Percentiles rank a stretch among this genome's conserved stretches.
phyloP scores from a whole-genome alignment of 1,284 basidiomycete genomes.

The Cutaneotrichosporon sp. region DNA sequence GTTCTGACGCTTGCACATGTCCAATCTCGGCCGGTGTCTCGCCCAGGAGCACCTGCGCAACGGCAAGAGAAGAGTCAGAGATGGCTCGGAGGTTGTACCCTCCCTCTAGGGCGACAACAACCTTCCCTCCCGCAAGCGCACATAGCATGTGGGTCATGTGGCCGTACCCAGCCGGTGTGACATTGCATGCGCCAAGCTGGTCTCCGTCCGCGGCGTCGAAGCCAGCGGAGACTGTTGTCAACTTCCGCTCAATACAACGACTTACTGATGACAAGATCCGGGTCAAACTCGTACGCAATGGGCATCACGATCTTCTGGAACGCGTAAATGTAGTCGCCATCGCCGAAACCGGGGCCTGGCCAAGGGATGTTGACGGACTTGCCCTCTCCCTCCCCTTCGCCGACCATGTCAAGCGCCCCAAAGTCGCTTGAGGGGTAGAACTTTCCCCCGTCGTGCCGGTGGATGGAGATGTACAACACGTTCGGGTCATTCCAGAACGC shows the following conservation, averaged over 20 bases:
- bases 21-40: conserved; percentile 71
- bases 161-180: conserved; percentile 89
- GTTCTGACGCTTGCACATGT: conserved; percentile 65
- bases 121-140: conserved; percentile 77
- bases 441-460: conserved; percentile 82
- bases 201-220: conserved; percentile 96
- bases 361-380: conserved; percentile 96
- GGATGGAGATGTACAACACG: conserved; percentile 93
- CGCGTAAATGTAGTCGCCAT: conserved; percentile 93
- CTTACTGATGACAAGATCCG: conserved; percentile 92
- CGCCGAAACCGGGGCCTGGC: conserved; percentile 81
- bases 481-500: conserved; percentile 88
- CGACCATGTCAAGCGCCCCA: conserved; percentile 78
- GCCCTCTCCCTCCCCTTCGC: conserved; percentile 74
- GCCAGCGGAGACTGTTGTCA: conserved; percentile 77
- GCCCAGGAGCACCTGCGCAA: conserved; percentile 77
- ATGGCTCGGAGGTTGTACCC: conserved; percentile 93
- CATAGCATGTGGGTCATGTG: conserved; percentile 98
- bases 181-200: conserved; percentile 80
- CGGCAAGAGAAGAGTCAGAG: conserved; percentile 78
- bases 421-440: conserved; percentile 93
- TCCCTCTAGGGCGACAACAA: conserved; percentile 95
- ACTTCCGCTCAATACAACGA: conserved; percentile 2
- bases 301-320: conserved; percentile 97
- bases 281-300: conserved; percentile 90